These are phyloP conservation scores for Chloris gayana DNA, from an alignment of 176 grass and related monocot species.

Conservation along the genomic window DNA sequence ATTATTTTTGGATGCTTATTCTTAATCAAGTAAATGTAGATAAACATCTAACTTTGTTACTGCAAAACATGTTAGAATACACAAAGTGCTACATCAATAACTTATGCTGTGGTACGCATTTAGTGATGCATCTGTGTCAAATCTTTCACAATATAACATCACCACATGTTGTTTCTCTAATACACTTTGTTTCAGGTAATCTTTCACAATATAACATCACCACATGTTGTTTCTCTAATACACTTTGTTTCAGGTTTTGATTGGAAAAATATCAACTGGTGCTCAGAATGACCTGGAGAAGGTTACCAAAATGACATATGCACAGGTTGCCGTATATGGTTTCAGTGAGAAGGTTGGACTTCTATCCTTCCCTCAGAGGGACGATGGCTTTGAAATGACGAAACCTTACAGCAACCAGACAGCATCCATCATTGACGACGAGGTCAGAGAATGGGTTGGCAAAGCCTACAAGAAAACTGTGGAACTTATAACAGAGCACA, in stretches of 20 bases:
- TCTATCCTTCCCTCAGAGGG: constrained; percentile 90
- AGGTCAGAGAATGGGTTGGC: constrained; percentile 92
- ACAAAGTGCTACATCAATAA: neutral
- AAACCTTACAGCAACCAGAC: constrained; percentile 98
- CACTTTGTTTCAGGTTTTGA: constrained; percentile 68
- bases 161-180: too few species aligned
- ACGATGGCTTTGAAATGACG: constrained; percentile 90
- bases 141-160: too few species aligned
- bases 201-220: neutral
- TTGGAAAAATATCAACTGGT: constrained; percentile 95
- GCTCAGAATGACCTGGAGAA: constrained; percentile 99
- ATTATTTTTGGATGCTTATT: neutral
- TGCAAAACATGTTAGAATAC: neutral
- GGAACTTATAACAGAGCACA: constrained; percentile 78
- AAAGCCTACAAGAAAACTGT: constrained; percentile 78
- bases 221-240: neutral
- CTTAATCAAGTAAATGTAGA: neutral
- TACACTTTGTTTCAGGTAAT: too few species aligned
- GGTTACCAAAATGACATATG: constrained; percentile 98
- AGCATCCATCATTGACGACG: constrained; percentile 76
- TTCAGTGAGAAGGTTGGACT: constrained; percentile 98
- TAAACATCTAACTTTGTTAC: neutral
- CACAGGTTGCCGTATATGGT: constrained; percentile 89
- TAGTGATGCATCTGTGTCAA: neutral
- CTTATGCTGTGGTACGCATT: neutral